Evolutionary conservation across 1,284 basidiomycete species (phyloP), one percentile per base, ranked within the genome.

Genomic region (Trametes sp.): DNA sequence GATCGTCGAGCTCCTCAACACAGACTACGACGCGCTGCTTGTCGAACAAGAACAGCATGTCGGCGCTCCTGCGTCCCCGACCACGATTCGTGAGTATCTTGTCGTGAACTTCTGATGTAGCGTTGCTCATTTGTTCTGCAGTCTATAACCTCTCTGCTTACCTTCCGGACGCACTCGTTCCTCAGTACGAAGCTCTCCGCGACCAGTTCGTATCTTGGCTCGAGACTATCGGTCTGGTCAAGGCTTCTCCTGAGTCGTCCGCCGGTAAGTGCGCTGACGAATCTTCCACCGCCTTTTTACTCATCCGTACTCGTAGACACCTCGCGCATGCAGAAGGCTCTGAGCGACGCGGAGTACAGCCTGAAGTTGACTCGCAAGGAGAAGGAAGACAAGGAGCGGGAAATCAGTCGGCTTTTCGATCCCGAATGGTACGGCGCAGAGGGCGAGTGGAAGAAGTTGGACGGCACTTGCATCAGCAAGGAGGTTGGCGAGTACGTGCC

Each of bases 371-470:
- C 82, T 11, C 77, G 77, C 48, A 77, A 81, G 38, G 85, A 87
- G 35, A 81, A 82, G 49, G 77, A 82, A 31, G 76, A 79, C 13
- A 82, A 84, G 0, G 80, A 82, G 49, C 78, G 82, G 23, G 84
- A 89, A 46, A 72, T 93, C n/a, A 74, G 73, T 1, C 84, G 88
- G 46, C 78, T 94, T 16, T 92, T 89, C 70, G 80, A 87, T 62
- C 75, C 81, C 10, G 76, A 85, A 26, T 86, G 86, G 62, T 98
- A 90, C 73, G 97, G 97, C 9, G 76, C 80, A 0, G 84, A 95
- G 35, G 95, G 93, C 62, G 95, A 98, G 79, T 99, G 95, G 93
- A 97, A 97, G 82, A 96, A 97, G 78, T 84, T 99, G 13, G 92
- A 98, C 38, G 84, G 86, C 10, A 82, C 84, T 5, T 99, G 97